These are phyloP conservation scores for Ampelocalamus luodianensis DNA, from an alignment of 176 grass and related monocot species.

Conservation along the genomic window DNA sequence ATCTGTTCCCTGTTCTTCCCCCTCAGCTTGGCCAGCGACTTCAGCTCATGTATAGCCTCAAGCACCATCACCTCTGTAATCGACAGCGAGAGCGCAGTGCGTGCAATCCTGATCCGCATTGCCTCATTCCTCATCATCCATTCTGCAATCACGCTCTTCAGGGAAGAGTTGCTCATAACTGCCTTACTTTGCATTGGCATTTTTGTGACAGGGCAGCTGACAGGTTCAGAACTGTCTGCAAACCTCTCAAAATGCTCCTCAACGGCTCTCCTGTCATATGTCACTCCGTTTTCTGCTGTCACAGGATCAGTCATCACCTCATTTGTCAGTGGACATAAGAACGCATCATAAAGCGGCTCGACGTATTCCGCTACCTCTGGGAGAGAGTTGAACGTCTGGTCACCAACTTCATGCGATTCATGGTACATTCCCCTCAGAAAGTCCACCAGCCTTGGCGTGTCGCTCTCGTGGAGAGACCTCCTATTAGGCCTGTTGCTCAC, in stretches of 20 bases:
- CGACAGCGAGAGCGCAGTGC: slow-evolving; percentile 55
- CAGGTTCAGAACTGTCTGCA: slow-evolving; percentile 49
- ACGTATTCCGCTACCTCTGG: slow-evolving; percentile 64
- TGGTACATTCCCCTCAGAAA: slow-evolving; percentile 62
- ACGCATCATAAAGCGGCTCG: slow-evolving; percentile 72
- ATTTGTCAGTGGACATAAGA: slow-evolving; percentile 86
- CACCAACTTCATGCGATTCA: slow-evolving; percentile 48
- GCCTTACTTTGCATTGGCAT: slow-evolving; percentile 61
- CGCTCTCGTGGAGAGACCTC: slow-evolving; percentile 22
- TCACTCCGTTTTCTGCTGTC: slow-evolving; percentile 65
- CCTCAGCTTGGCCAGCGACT: slow-evolving; percentile 49
- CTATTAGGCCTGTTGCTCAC: slow-evolving; percentile 45
- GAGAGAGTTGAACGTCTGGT: slow-evolving; percentile 38
- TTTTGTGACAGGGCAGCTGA: slow-evolving; percentile 68
- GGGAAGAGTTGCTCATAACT: slow-evolving; percentile 63
- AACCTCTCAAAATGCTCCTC: slow-evolving; percentile 60
- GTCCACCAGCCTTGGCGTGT: slow-evolving; percentile 51
- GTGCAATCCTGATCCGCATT: slow-evolving; percentile 66
- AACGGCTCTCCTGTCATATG: slow-evolving; percentile 86
- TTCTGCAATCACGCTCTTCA: slow-evolving; percentile 78
- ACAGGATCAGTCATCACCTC: slow-evolving; percentile 85
- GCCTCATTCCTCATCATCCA: slow-evolving; percentile 75
- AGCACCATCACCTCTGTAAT: slow-evolving; percentile 62
- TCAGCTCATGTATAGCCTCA: slow-evolving; percentile 75
- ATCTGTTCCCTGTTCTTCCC: slow-evolving; percentile 65